phyloP scores from a whole-genome alignment of 2,329 filamentous ascomycete species.

The Ascochyta rabiei region DNA sequence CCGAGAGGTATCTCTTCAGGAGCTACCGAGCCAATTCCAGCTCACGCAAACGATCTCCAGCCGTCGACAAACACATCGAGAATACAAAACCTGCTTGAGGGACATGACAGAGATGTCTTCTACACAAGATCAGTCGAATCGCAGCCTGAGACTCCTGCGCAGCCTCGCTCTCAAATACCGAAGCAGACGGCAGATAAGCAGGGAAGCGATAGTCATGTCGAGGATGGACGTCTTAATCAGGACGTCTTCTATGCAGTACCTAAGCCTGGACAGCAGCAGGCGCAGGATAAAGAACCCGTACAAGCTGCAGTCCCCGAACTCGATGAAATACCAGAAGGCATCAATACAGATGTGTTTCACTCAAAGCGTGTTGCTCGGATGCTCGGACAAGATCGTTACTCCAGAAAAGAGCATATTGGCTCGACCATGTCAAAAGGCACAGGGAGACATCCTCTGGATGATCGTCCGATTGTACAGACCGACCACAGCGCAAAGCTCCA shows the following conservation, averaged over 20 bases:
- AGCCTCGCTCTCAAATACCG: constrained; percentile 63
- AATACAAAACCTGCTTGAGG: constrained; percentile 38
- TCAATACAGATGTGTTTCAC: constrained; percentile 67
- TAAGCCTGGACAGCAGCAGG: constrained; percentile 30
- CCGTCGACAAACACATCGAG: constrained; percentile 29
- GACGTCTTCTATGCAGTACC: constrained; percentile 59
- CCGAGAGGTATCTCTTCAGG: constrained; percentile 46
- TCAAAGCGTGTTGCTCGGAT: constrained; percentile 64
- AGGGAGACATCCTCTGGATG: constrained; percentile 39
- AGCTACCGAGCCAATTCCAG: constrained; percentile 61
- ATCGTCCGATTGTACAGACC: constrained; percentile 46
- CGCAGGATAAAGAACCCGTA: constrained; percentile 29
- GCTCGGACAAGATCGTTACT: constrained; percentile 55
- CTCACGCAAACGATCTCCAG: constrained; percentile 54
- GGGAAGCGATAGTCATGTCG: constrained; percentile 49
- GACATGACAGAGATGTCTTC: constrained; percentile 62
- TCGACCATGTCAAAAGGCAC: constrained; percentile 33
- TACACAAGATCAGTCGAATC: constrained; percentile 57
- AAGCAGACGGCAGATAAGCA: constrained; percentile 56
- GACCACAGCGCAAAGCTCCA: constrained; percentile 48
- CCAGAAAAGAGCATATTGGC: constrained; percentile 42
- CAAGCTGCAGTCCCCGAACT: constrained; percentile 41
- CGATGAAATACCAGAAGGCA: constrained; percentile 61
- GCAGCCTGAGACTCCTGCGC: constrained; percentile 57
- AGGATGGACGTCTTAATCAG: constrained; percentile 57